Evolutionary conservation across 257 asterid species (phyloP).

Genomic region (Solanum peruvianum): DNA sequence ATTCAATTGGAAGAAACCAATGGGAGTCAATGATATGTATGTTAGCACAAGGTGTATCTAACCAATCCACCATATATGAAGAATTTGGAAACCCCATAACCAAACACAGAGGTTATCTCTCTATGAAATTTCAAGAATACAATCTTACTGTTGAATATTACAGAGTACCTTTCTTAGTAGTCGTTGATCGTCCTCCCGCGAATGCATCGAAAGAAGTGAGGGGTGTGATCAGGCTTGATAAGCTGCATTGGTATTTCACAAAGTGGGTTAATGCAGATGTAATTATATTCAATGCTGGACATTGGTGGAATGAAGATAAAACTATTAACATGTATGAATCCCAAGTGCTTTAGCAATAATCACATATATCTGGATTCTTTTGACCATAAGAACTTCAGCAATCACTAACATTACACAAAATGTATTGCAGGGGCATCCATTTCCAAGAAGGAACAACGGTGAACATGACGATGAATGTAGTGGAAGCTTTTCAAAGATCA

Average conservation of each 20-base stretch:
- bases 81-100: constrained; percentile 71
- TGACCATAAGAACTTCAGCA: neutral
- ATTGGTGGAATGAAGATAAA: constrained; percentile 91
- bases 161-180: constrained; percentile 73
- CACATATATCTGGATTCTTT: neutral
- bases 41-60: constrained; percentile 62
- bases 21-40: constrained; percentile 94
- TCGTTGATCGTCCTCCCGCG: constrained; percentile 35
- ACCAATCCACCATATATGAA: constrained; percentile 47
- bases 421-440: constrained; percentile 53
- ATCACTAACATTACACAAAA: neutral
- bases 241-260: constrained; percentile 58
- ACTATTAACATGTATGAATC: constrained; percentile 47
- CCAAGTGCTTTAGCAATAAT: neutral
- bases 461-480: constrained; percentile 68
- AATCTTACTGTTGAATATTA: constrained; percentile 77
- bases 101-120: constrained; percentile 75
- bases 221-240: constrained; percentile 61
- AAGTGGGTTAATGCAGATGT: constrained; percentile 71
- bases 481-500: constrained; percentile 68
- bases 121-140: constrained; percentile 62
- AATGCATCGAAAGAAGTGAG: constrained; percentile 42
- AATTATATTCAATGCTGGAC: constrained; percentile 70
- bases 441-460: constrained; percentile 56
- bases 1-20: constrained; percentile 90